Evolutionary conservation across 202 grass and related monocot genomes (phyloP), one percentile per base, ranked within the genome.

Genomic region (Zizania palustris): DNA sequence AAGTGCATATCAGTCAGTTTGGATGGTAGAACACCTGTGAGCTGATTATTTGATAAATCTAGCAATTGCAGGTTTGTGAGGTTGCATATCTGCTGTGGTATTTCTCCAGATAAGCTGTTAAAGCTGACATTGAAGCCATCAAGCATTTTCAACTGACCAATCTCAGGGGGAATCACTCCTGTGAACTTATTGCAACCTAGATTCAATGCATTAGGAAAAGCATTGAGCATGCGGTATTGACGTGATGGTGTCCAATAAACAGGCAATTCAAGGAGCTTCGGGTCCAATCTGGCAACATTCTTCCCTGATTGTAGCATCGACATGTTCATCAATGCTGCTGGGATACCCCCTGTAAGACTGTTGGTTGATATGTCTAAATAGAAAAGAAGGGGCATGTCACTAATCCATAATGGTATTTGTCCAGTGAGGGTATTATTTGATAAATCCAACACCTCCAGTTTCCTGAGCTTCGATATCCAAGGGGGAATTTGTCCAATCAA

Each of bases 311-410:
- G 41, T 59, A 90, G 71, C 67, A 82, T 74, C 13, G 77, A 84
- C 80, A 95, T 83, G 18, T 81, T 49, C 44, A 78, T 88, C 66
- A 98, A 39, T 50, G 38, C 66, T 35, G 19, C 16, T 48, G 96
- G 91, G 49, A 98, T 88, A 55, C 82, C 53, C 38, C 96, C 96
- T 72, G 80, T 60, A 16, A 98, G 82, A 12, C 40, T 69, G 55
- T 98, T 98, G 28, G 16, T 74, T 75, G 96, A 85, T 63, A 98
- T 41, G 42, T 98, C 96, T 15, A 98, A 11, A 83, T 64, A 98
- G 82, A 95, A 95, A 34, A 98, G 92, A 15, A 86, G 54, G 13
- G n/a, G 22, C 20, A 98, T 75, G 4, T 28, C 11, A 14, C 85
- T 70, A 67, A 98, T 58, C 96, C 96, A 98, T 9, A 34, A 35